These are phyloP conservation scores for Austropuccinia psidii DNA, from an alignment of 1,284 basidiomycete species.

Conservation along the genomic window DNA sequence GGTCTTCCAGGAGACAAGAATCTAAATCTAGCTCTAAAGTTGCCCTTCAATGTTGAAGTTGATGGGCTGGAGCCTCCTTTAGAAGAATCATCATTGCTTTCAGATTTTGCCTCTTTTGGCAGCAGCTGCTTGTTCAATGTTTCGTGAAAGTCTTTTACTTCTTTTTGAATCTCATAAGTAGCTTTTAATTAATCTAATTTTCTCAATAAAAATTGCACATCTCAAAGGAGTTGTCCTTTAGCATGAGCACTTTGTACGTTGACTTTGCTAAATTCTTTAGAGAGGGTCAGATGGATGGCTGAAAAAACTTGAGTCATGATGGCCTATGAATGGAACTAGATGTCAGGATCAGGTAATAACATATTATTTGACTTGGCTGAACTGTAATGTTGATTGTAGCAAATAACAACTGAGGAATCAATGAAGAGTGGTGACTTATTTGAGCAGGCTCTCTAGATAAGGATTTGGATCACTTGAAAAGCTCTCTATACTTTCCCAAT, in stretches of 20 bases:
- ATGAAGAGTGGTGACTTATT: constrained; percentile 91
- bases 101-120: too few relatives aligned
- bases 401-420: constrained; percentile 92
- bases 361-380: constrained; percentile 51
- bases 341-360: too few relatives aligned
- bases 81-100: not conserved
- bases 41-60: too few relatives aligned
- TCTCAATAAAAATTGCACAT: constrained; percentile 39
- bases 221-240: constrained; percentile 54
- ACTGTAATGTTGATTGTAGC: constrained; percentile 66
- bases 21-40: too few relatives aligned
- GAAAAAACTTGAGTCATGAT: constrained; percentile 88
- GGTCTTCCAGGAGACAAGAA: too few relatives aligned
- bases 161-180: not conserved
- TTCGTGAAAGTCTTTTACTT: not conserved
- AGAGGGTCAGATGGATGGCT: constrained; percentile 77
- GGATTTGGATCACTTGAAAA: constrained; percentile 57
- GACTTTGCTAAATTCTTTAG: constrained; percentile 71
- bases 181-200: constrained; percentile 42
- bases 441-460: constrained; percentile 85
- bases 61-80: not conserved
- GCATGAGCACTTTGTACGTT: constrained; percentile 71
- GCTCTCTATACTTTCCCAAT: constrained; percentile 56
- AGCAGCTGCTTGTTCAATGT: not conserved
- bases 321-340: constrained; percentile 54